Evolutionary conservation across 257 asterid genomes (phyloP), one percentile per base, ranked within the genome.

Genomic region (Solanum lycopersicoides): DNA sequence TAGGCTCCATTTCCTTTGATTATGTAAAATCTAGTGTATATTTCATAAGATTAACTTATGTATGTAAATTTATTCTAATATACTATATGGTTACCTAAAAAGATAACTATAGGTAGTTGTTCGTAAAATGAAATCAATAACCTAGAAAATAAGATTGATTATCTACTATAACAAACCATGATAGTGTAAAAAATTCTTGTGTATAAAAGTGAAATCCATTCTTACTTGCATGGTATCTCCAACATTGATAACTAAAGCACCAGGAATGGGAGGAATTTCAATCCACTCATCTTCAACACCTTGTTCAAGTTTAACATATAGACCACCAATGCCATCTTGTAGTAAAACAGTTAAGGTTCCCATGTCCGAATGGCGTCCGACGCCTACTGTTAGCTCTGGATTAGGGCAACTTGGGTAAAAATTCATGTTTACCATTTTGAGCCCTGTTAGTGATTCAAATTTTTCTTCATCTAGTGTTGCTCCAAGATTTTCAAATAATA

Each of bases 311-410:
- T 91, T 91, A 9, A 91, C 93, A 35, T 91, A 91, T 56, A 91
- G 86, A 53, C 92, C 93, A 74, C 93, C 93, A 34, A 91, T 88
- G 1, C 92, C 93, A 88, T 91, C 93, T 91, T 91, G 93, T 41
- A 89, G 83, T 44, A 88, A 68, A 6, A 91, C 86, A 25, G 93
- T 91, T 15, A 91, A 13, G 9, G 91, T 91, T 83, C 93, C 91
- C 92, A 91, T 82, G 20, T 89, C 91, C 1, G 92, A 89, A 47
- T 91, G 93, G 34, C 93, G 88, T 18, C 92, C 92, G n/a, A 89
- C 90, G 0, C 92, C 93, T 9, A 91, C 87, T 1, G 93, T 91
- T 66, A 91, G 89, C 66, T 91, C 92, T 28, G 92, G 92, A 86
- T 88, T 87, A 3, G 92, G 92, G 30, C 93, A 91, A 21, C 75